Percentiles rank a stretch among this genome's conserved stretches.
These are phyloP conservation scores for Alternaria alternata DNA, from an alignment of 2,329 filamentous ascomycete species.

Conservation along the genomic window DNA sequence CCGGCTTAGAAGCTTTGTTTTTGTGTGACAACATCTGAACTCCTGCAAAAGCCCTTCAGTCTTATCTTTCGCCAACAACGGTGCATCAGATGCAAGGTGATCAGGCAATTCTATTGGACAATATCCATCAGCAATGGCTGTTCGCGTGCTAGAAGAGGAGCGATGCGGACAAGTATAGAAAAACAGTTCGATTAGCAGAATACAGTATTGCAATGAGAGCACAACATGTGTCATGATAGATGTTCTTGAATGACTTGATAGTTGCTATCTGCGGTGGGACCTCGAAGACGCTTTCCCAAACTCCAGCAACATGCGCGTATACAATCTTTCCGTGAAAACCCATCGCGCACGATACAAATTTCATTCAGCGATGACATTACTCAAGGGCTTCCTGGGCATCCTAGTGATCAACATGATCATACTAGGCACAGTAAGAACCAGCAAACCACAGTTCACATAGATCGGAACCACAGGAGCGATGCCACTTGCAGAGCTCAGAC, in stretches of 20 bases:
- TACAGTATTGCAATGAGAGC: not conserved
- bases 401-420: constrained; percentile 15
- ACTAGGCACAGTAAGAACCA: constrained; percentile 12
- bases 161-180: not conserved
- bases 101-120: not conserved
- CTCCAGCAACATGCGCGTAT: not conserved
- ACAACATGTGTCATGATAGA: not conserved
- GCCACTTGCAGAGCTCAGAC: constrained; percentile 16
- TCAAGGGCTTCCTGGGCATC: constrained; percentile 10
- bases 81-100: not conserved
- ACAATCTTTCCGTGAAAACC: not conserved
- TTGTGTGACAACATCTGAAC: not conserved
- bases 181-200: not conserved
- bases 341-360: not conserved
- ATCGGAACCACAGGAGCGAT: constrained; percentile 12
- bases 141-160: not conserved
- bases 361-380: not conserved
- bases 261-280: not conserved
- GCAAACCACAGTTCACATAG: constrained; percentile 14
- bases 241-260: not conserved
- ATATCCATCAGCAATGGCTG: not conserved
- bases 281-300: not conserved
- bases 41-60: not conserved
- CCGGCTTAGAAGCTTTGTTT: not conserved
- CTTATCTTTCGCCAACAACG: not conserved